These are phyloP conservation scores for Ophiostoma montium DNA, from an alignment of 2,329 filamentous ascomycete species.

Conservation along the genomic window DNA sequence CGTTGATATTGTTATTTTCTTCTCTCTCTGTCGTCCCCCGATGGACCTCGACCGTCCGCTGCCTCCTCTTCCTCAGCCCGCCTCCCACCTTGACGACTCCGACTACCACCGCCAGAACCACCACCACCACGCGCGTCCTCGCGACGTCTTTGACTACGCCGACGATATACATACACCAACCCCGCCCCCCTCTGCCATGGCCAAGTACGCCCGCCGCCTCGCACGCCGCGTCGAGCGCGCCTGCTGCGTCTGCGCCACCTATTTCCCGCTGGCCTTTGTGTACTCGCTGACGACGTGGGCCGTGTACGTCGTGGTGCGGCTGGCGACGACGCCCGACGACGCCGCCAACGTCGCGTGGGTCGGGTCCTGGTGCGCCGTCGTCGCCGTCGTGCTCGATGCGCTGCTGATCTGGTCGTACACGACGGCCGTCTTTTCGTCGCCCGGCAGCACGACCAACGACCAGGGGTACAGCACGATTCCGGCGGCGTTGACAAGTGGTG, in stretches of 20 bases:
- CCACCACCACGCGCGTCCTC: neutral
- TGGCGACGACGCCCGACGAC: constrained; percentile 44
- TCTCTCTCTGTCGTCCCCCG: neutral
- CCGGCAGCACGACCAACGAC: constrained; percentile 54
- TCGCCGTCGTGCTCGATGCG: constrained; percentile 58
- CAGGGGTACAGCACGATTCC: constrained; percentile 70
- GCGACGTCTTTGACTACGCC: neutral
- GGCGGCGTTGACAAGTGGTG: constrained; percentile 23
- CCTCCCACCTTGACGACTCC: neutral
- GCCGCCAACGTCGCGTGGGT: constrained; percentile 17
- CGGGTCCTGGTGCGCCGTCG: constrained; percentile 28
- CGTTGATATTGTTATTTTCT: too few species aligned
- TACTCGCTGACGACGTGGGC: constrained; percentile 89
- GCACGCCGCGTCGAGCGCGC: constrained; percentile 62
- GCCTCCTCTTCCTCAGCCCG: neutral
- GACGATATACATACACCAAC: neutral
- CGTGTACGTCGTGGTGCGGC: constrained; percentile 67
- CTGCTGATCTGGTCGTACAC: constrained; percentile 85
- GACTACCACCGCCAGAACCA: neutral
- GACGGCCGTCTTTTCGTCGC: constrained; percentile 81
- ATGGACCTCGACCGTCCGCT: constrained; percentile 1
- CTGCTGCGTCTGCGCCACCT: constrained; percentile 66
- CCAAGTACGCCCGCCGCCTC: constrained; percentile 44
- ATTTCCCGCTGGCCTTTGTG: constrained; percentile 80
- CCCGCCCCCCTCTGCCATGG: constrained; percentile 10